Evolutionary conservation across 495 filamentous ascomycete genomes (phyloP), one percentile per base, ranked within the genome.

Genomic region (Thozetella sp.): DNA sequence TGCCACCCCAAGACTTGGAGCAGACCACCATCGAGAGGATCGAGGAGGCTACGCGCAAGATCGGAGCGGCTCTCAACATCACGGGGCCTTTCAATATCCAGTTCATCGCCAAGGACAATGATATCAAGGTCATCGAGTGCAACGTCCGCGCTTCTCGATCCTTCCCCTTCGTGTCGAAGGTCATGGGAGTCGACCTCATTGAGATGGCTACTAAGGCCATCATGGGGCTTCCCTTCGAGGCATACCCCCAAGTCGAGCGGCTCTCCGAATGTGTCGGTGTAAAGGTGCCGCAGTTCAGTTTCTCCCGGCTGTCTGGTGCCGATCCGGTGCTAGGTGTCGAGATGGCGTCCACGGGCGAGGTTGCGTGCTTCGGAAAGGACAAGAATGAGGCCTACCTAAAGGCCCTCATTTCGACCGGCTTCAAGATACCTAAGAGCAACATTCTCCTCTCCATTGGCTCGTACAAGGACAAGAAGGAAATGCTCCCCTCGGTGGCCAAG

Each of bases 121-220:
- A 97, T 65, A 98, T 99, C 78, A 99, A 98, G 82, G 95, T 99
- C 61, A 99, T 99, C 62, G 95, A 99, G 76, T 99, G 95, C 76
- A 99, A 99, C 68, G 95, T 98, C 45, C 87, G 95, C 54, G 95
- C 95, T 20, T 97, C 95, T 46, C 86, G 95, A 53, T 97, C 94
- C 1, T 98, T 98, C 80, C 95, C 95, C 25, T 99, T 99, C 72
- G 93, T 98, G 22, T 97, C 94, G 27, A 99, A 99, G 81, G 92
- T 96, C 63, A 97, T 97, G 94, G 94, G 94, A 43, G 90, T 97
- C 45, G 94, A 99, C 67, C 82, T 99, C 34, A 97, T 99, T 63
- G 94, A 97, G 78, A 95, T 99, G 92, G 94, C 95, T 15, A 98
- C 95, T 56, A 97, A 97, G 80, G 94, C 95, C 17, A 97, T 99